A percentile compares a stretch with the other conserved stretches of the same genome.
Evolutionary conservation across 2,329 filamentous ascomycete species (phyloP).

Genomic region (Penicillium sp.): DNA sequence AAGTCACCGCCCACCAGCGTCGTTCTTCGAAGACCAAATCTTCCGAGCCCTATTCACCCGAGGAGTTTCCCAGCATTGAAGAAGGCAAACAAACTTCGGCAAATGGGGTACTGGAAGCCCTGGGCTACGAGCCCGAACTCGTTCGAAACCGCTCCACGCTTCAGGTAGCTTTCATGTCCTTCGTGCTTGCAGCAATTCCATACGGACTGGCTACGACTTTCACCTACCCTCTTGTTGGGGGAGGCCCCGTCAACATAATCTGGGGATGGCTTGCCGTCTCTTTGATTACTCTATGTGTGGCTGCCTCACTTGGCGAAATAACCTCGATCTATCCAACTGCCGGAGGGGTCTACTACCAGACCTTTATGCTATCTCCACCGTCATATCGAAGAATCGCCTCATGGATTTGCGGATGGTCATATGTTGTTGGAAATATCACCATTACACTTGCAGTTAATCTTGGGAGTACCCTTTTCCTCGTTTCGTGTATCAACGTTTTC

Average conservation of each 20-base stretch:
- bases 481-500: constrained; percentile 57
- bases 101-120: constrained; percentile 30
- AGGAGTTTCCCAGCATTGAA: constrained; percentile 7
- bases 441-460: constrained; percentile 73
- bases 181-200: constrained; percentile 70
- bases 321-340: constrained; percentile 66
- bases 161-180: constrained; percentile 38
- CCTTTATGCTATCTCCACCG: constrained; percentile 62
- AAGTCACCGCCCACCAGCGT: neutral
- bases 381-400: constrained; percentile 64
- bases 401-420: constrained; percentile 69
- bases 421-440: constrained; percentile 74
- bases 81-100: constrained; percentile 15
- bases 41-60: neutral
- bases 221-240: constrained; percentile 64
- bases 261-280: constrained; percentile 67
- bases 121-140: constrained; percentile 65
- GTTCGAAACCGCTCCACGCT: constrained; percentile 56
- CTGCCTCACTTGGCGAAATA: constrained; percentile 66
- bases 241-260: constrained; percentile 66
- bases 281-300: constrained; percentile 60
- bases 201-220: constrained; percentile 67
- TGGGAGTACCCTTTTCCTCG: constrained; percentile 57
- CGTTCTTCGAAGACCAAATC: neutral
- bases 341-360: constrained; percentile 68